A percentile compares a stretch with the other conserved stretches of the same genome.
These are phyloP conservation scores for Pythium brassicae DNA, from an alignment of 352 stramenopile species.

Conservation along the genomic window DNA sequence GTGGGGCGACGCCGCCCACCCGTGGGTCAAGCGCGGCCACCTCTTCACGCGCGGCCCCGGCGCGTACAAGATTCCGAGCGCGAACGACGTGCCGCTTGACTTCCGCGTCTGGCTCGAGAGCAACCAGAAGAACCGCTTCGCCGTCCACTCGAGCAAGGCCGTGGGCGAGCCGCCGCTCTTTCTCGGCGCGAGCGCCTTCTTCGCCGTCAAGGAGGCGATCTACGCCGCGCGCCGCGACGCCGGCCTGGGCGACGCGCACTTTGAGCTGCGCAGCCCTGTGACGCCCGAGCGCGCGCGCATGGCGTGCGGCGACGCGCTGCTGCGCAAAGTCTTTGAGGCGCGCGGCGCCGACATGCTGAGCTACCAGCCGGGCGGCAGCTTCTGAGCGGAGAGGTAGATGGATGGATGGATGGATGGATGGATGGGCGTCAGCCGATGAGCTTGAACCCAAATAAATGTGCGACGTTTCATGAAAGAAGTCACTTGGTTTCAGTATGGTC, in stretches of 20 bases:
- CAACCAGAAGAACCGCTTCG: constrained; percentile 91
- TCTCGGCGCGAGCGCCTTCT: constrained; percentile 92
- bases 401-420: neutral
- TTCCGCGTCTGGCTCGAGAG: constrained; percentile 95
- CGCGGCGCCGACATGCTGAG: constrained; percentile 51
- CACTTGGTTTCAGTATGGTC: neutral
- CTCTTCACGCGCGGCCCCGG: constrained; percentile 94
- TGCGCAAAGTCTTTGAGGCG: constrained; percentile 65
- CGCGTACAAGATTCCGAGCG: constrained; percentile 96
- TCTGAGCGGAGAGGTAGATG: constrained; percentile 24
- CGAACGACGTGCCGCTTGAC: constrained; percentile 93
- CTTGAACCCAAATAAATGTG: neutral
- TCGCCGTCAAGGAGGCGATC: constrained; percentile 95
- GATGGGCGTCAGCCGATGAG: neutral
- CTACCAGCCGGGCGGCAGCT: constrained; percentile 66
- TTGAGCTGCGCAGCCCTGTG: constrained; percentile 72
- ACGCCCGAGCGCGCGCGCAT: constrained; percentile 83
- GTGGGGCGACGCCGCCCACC: constrained; percentile 92
- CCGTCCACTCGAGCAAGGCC: constrained; percentile 95
- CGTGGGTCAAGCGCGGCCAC: constrained; percentile 89
- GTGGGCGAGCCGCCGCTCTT: constrained; percentile 96
- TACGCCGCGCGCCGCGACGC: constrained; percentile 72
- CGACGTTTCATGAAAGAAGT: neutral
- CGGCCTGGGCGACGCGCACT: constrained; percentile 46
- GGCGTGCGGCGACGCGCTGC: constrained; percentile 64